Conservation (phyloP, 768 basidiomycete species). For the Auriscalpium orientale region DNA sequence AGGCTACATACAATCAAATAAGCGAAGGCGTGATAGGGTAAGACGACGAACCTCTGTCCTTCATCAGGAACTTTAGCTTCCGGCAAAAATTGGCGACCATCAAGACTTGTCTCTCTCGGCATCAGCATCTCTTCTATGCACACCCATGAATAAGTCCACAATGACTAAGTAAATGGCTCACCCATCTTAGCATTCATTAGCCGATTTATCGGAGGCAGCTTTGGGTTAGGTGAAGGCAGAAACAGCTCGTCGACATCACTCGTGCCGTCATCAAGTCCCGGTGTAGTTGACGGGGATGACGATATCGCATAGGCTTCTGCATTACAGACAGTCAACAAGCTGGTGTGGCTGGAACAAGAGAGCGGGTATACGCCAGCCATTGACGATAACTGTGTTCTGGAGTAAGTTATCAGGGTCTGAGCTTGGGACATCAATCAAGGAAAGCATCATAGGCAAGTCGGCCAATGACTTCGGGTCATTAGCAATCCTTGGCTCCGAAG, state of each 20-base stretch:
- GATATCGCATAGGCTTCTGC: not conserved
- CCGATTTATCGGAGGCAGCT: not conserved
- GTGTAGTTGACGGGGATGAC: not conserved
- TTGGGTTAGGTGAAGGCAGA: not conserved
- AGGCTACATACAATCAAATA: not conserved
- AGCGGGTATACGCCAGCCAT: not conserved
- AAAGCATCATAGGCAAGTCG: no score
- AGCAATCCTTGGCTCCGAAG: no score
- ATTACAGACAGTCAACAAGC: not conserved
- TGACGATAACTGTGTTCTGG: not conserved
- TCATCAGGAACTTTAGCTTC: not conserved
- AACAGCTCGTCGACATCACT: conserved; percentile 1
- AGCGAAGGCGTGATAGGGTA: not conserved
- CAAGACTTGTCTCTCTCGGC: not conserved
- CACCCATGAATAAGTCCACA: not conserved
- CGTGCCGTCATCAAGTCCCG: not conserved
- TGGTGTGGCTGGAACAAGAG: not conserved
- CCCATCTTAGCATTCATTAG: not conserved
- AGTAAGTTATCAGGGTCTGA: not conserved
- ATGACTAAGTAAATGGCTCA: not conserved
- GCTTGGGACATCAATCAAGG: not conserved
- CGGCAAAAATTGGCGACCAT: not conserved
- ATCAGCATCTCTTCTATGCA: not conserved
- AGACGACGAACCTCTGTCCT: not conserved
- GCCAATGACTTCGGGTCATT: no score